Percentiles rank a stretch among this genome's conserved stretches.
Conservation (phyloP, 345 rosid genomes). For the Sapria himalayana region DNA sequence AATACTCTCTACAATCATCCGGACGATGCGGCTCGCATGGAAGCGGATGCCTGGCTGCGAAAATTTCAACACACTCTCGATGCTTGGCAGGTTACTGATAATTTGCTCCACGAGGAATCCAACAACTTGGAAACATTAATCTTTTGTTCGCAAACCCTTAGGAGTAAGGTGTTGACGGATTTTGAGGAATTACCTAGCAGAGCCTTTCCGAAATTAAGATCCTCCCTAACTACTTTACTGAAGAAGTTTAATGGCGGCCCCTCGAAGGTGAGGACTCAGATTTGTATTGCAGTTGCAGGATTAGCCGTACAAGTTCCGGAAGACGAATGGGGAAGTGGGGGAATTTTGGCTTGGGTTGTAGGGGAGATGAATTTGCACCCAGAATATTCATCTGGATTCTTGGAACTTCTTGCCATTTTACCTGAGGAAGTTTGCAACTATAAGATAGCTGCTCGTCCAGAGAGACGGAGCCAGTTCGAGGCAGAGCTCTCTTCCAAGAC, state of each 20-base stretch:
- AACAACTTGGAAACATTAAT: slow-evolving; percentile 94
- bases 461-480: slow-evolving; percentile 83
- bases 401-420: slow-evolving; percentile 85
- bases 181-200: slow-evolving; percentile 92
- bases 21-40: slow-evolving; percentile 58
- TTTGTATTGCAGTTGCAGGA: slow-evolving; percentile 97
- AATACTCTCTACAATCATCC: slow-evolving; percentile 94
- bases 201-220: slow-evolving; percentile 64
- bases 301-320: slow-evolving; percentile 97
- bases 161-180: slow-evolving; percentile 99
- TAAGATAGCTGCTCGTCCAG: slow-evolving; percentile 98
- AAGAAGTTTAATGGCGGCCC: slow-evolving; percentile 94
- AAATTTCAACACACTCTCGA: slow-evolving; percentile 83
- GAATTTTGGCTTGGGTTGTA: slow-evolving; percentile 76
- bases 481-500: slow-evolving; percentile 77
- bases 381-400: slow-evolving; percentile 82
- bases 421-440: slow-evolving; percentile 97
- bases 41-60: slow-evolving; percentile 93
- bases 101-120: slow-evolving; percentile 85
- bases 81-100: slow-evolving; percentile 99
- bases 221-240: slow-evolving; percentile 60
- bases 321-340: slow-evolving; percentile 92
- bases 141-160: slow-evolving; percentile 97
- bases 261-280: slow-evolving; percentile 96
- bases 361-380: slow-evolving; percentile 91